Evolutionary conservation across 306 rosid species (phyloP).

Genomic region (Mimosa pudica): DNA sequence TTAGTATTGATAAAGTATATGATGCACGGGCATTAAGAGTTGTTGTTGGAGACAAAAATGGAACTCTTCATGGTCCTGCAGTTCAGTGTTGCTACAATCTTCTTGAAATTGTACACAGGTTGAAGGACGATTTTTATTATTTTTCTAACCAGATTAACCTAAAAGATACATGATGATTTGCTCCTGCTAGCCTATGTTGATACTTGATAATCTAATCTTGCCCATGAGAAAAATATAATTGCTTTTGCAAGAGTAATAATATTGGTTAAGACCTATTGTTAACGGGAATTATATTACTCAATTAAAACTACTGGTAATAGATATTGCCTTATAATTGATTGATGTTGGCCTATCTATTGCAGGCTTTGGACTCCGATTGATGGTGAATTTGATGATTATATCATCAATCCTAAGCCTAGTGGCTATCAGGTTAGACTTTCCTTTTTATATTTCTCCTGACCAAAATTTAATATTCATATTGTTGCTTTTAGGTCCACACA

Average conservation of each 20-base stretch:
- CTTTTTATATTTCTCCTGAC: conserved; percentile 25
- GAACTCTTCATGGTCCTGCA: conserved; percentile 91
- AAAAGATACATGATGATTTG: conserved; percentile 10
- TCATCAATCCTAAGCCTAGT: conserved; percentile 93
- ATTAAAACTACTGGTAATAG: neutral
- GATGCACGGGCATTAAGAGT: conserved; percentile 98
- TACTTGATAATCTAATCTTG: neutral
- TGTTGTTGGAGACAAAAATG: conserved; percentile 95
- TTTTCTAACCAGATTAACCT: conserved; percentile 10
- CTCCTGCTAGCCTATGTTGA: conserved; percentile 12
- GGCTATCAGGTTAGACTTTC: conserved; percentile 86
- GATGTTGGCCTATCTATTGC: conserved; percentile 14
- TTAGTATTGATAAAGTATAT: conserved; percentile 71
- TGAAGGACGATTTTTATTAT: conserved; percentile 23
- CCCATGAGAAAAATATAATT: neutral
- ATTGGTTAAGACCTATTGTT: conserved; percentile 14
- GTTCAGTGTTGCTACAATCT: conserved; percentile 92
- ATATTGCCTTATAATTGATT: conserved; percentile 24
- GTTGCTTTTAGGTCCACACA: conserved; percentile 24
- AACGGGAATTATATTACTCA: conserved; percentile 11
- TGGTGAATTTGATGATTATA: conserved; percentile 97
- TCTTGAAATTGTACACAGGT: conserved; percentile 90
- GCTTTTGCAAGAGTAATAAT: neutral
- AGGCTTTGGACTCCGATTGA: conserved; percentile 95
- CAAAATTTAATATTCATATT: conserved; percentile 29